phyloP scores from a whole-genome alignment of 441 rosid genomes.

The Populus tomentosa region DNA sequence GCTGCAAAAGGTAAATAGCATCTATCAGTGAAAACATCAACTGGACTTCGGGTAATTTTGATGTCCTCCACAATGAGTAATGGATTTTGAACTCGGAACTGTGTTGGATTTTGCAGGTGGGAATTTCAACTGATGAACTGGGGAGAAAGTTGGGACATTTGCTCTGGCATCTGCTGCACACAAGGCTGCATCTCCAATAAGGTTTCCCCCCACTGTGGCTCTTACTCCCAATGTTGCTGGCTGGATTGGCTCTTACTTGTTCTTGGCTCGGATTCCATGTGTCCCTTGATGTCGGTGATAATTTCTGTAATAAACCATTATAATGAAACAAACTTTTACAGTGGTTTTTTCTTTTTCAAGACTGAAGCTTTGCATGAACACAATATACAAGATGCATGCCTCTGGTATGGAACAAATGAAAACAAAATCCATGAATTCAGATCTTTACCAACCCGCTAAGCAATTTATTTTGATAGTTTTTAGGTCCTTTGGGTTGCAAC shows the following conservation, averaged over 20 bases:
- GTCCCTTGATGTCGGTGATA: not conserved
- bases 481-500: not conserved
- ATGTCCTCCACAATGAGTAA: not conserved
- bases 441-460: not conserved
- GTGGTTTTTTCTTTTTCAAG: not conserved
- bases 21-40: not conserved
- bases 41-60: not conserved
- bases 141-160: slow-evolving; percentile 81
- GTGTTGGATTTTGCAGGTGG: slow-evolving; percentile 44
- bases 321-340: not conserved
- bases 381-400: not conserved
- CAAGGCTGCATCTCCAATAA: slow-evolving; percentile 89
- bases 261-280: not conserved
- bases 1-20: slow-evolving; percentile 49
- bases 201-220: slow-evolving; percentile 88
- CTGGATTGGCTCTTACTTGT: slow-evolving; percentile 51
- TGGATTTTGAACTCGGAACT: not conserved
- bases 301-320: not conserved
- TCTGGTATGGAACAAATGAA: not conserved
- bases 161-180: slow-evolving; percentile 92
- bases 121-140: slow-evolving; percentile 60
- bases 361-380: not conserved
- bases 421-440: not conserved
- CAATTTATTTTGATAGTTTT: not conserved
- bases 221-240: slow-evolving; percentile 81